Evolutionary conservation across 345 rosid genomes (phyloP), one percentile per base, ranked within the genome.

Genomic region (Eucalyptus pumila): DNA sequence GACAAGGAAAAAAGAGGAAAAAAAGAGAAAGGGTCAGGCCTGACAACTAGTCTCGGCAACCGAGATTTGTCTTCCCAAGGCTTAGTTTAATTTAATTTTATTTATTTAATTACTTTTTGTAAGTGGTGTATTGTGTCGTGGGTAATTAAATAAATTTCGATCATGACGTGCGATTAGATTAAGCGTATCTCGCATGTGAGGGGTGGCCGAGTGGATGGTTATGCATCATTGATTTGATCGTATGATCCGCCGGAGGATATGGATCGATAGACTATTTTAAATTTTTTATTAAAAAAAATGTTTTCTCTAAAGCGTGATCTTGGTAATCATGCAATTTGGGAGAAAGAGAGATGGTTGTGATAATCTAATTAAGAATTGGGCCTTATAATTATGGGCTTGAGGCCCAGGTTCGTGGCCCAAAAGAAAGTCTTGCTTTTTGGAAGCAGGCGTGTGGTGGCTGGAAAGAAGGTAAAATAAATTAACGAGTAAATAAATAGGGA

Each of bases 181-280:
- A 11, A 26, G 14, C n/a, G 0, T 26, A 11, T 9, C 2, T 11
- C 26, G n/a, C 67, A 5, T 26, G 0, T 11, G 14, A 26, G 13
- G n/a, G 52, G 4, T 2, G 4, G 4, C 15, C 32, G 2, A 0
- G 1, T 60, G 65, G 0, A 58, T 0, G 0, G 14, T 24, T 24
- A 24, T 11, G 14, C 6, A 26, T 58, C 14, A 11, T 58, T 11
- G 30, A 58, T 58, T 24, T 56, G 1, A 58, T 6, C 4, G 6
- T 24, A 58, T 11, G 14, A 24, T 26, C 14, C 0, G 3, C 3
- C 4, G 13, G n/a, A 2, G 7, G 4, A 26, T 58, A 24, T 58
- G 27, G n/a, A 58, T 58, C 14, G n/a, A 11, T 24, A 3, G 4
- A 14, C 6, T 49, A 14, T 49, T 14, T 49, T 14, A 14, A 49